Conservation (phyloP, 2,329 filamentous ascomycete genomes). For the Aspergillus ibericus region DNA sequence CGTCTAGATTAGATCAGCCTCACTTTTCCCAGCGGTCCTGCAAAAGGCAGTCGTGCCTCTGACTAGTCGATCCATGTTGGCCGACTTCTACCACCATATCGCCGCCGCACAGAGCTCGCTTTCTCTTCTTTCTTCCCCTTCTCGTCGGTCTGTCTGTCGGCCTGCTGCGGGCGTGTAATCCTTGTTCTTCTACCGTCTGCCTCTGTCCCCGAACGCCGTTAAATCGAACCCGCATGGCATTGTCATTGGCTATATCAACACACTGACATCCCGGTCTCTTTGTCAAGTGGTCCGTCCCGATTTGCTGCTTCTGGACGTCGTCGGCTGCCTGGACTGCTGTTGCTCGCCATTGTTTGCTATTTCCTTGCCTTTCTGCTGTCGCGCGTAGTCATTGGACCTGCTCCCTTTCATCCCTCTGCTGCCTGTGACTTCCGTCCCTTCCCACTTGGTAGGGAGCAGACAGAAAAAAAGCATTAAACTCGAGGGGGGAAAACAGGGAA, state of each 20-base stretch:
- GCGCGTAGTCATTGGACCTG: conserved; percentile 7
- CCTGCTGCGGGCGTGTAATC: neutral
- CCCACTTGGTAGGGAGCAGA: neutral
- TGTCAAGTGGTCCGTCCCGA: conserved; percentile 5
- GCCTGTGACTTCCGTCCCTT: neutral
- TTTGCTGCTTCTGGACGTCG: neutral
- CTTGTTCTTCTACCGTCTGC: too few species aligned
- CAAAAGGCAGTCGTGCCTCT: conserved; percentile 18
- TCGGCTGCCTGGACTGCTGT: neutral
- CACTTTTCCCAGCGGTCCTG: conserved; percentile 14
- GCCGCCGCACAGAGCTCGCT: neutral
- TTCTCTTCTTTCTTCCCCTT: neutral
- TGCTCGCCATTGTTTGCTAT: conserved; percentile 14
- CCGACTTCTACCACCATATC: neutral
- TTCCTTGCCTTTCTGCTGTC: neutral
- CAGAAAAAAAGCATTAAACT: neutral
- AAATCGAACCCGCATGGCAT: neutral
- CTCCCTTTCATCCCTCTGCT: neutral
- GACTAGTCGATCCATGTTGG: conserved; percentile 11
- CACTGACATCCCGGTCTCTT: conserved; percentile 8
- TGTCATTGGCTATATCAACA: conserved; percentile 8
- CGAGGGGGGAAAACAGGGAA: neutral
- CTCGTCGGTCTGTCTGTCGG: neutral
- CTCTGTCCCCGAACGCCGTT: neutral
- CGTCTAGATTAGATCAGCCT: conserved; percentile 16